Base-by-base conservation (phyloP, 805 yeast genomes). In the Candida alai region DNA sequence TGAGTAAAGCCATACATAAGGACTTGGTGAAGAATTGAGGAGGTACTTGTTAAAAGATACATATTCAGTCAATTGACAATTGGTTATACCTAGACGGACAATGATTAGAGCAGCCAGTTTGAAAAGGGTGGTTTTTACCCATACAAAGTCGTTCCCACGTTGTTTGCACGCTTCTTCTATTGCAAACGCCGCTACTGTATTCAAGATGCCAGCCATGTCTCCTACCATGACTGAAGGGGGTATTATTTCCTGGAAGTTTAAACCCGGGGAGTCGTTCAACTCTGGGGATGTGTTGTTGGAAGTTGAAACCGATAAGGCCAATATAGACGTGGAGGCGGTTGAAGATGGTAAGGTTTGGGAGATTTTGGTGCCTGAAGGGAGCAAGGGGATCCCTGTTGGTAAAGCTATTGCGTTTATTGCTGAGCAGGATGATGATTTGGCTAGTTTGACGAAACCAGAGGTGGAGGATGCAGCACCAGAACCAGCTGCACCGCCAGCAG, bases 221-320 rank as follows among this genome's bases (percentile, higher is more conserved):
- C 98, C 98, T 27, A 90, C 98, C 5, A 90, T 90, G 98, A 87
- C 88, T 19, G 85, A 80, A 54, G 98, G 98, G 25, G 96, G 95
- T 5, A 74, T 90, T 44, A 85, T 87, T 9, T 71, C 78, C 35
- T 90, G 98, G 98, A 84, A 86, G 56, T 70, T 80, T 51, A 80
- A 88, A 57, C 41, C 60, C 23, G 82, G 82, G 19, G 93, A 85
- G 4, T 36, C 68, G 4, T 90, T 83, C 60, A 52, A 66, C 20
- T 74, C 94, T 6, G 98, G 98, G 15, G 97, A 93, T 47, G 83
- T 80, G 4, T 56, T 84, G 22, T 54, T 84, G 25, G 93, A 84
- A 50, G 84, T 84, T n/a, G 94, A 84, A 52, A 84, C 94, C 10
- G 94, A 84, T 53, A 84, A 84, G 57, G 86, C 94, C 19, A 77